These are phyloP conservation scores for Phytopythium mirpurense DNA, from an alignment of 352 stramenopile genomes.

Conservation along the genomic window DNA sequence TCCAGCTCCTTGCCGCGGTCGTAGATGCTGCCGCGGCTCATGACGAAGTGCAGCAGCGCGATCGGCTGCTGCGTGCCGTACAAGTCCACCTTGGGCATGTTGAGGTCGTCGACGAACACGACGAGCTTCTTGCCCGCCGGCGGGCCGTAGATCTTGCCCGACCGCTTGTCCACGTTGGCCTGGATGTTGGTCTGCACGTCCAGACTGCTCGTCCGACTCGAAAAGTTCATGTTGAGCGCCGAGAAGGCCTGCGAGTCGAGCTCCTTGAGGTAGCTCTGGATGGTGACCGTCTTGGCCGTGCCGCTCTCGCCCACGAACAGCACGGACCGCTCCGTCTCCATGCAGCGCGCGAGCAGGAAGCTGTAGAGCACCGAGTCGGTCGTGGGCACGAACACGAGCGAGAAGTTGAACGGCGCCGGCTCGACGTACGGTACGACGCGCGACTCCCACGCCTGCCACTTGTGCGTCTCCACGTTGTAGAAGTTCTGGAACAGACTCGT, in stretches of 20 bases:
- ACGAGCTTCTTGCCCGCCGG: constrained; percentile 92
- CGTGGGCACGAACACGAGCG: constrained; percentile 94
- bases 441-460: constrained; percentile 89
- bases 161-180: constrained; percentile 94
- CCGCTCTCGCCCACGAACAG: constrained; percentile 93
- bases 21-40: constrained; percentile 90
- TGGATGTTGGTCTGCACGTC: constrained; percentile 95
- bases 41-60: constrained; percentile 92
- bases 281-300: constrained; percentile 95
- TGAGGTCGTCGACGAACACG: constrained; percentile 95
- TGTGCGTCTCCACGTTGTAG: constrained; percentile 86
- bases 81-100: constrained; percentile 95
- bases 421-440: constrained; percentile 87
- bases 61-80: constrained; percentile 97
- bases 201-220: constrained; percentile 88
- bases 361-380: constrained; percentile 94
- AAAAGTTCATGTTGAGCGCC: constrained; percentile 91
- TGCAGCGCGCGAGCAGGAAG: constrained; percentile 86
- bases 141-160: constrained; percentile 93
- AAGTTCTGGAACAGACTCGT: constrained; percentile 87
- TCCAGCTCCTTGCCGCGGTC: constrained; percentile 94
- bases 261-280: constrained; percentile 91
- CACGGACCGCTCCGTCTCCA: constrained; percentile 84
- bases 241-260: constrained; percentile 67
- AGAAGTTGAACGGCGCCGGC: constrained; percentile 92